Percentiles rank a stretch among this genome's conserved stretches.
phyloP scores from a whole-genome alignment of 2,329 filamentous ascomycete species.

The Talaromyces atroroseus region DNA sequence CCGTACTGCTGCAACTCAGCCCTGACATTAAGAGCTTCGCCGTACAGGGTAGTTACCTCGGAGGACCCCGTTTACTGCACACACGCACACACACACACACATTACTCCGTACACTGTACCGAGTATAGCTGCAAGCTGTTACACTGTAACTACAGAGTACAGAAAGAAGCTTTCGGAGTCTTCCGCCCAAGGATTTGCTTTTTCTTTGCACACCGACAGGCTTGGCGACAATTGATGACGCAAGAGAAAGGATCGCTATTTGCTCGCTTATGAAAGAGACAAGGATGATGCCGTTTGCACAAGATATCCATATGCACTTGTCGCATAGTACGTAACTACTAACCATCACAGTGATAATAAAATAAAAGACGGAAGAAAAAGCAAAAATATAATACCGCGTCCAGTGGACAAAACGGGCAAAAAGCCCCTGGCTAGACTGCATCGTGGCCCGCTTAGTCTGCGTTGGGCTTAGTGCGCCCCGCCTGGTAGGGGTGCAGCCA shows the following conservation, averaged over 20 bases:
- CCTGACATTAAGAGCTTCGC: no score
- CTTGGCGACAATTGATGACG: no score
- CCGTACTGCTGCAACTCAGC: no score
- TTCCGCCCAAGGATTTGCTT: background rate
- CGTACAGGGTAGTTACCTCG: no score
- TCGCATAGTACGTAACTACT: no score
- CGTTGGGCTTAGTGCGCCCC: background rate
- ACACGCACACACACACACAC: no score
- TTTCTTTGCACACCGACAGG: background rate
- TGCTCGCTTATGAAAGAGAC: background rate
- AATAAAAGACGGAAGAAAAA: background rate
- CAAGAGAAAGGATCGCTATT: background rate
- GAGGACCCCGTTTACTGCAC: no score
- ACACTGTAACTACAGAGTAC: no score
- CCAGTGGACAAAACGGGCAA: background rate
- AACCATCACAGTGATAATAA: no score
- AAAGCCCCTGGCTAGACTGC: conserved; percentile 4
- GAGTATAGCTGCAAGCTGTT: no score
- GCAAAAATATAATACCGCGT: background rate
- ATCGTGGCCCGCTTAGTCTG: background rate
- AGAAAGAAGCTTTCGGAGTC: background rate
- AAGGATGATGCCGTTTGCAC: background rate
- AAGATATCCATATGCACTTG: background rate
- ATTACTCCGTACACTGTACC: no score
- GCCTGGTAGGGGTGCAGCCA: background rate